Evolutionary conservation across 2,329 filamentous ascomycete genomes (phyloP).

Genomic region (Fusarium tanahbumbuense): DNA sequence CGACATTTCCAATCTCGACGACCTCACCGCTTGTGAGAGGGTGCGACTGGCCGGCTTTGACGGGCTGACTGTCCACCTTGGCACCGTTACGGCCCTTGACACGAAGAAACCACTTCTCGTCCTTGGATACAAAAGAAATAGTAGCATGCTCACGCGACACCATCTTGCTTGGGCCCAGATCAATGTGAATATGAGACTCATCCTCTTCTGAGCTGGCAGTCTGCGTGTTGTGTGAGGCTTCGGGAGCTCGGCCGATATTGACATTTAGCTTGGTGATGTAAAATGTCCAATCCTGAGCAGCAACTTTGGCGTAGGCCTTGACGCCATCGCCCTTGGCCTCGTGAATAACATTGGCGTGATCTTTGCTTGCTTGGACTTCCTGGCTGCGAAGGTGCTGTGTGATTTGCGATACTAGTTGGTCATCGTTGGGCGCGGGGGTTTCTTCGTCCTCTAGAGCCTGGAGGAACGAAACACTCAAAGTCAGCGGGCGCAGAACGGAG

Average conservation of each 20-base stretch:
- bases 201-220: constrained; percentile 59
- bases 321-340: constrained; percentile 71
- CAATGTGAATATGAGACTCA: constrained; percentile 77
- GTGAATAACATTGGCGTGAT: constrained; percentile 73
- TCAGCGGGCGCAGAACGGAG: constrained; percentile 27
- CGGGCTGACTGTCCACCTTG: constrained; percentile 78
- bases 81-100: constrained; percentile 94
- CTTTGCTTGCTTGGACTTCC: constrained; percentile 68
- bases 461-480: neutral
- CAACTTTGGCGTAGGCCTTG: constrained; percentile 84
- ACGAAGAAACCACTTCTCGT: constrained; percentile 82
- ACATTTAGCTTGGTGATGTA: constrained; percentile 81
- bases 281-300: constrained; percentile 85
- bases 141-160: constrained; percentile 81
- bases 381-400: constrained; percentile 63
- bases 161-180: constrained; percentile 85
- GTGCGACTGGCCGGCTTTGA: constrained; percentile 75
- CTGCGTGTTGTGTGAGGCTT: constrained; percentile 54
- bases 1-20: constrained; percentile 89
- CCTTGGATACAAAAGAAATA: constrained; percentile 76
- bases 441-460: constrained; percentile 55
- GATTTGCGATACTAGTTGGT: constrained; percentile 67
- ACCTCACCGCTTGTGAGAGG: constrained; percentile 87
- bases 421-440: constrained; percentile 61
- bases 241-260: constrained; percentile 78